These are phyloP conservation scores for Puccinia triticina DNA, from an alignment of 1,284 basidiomycete genomes.

Conservation along the genomic window DNA sequence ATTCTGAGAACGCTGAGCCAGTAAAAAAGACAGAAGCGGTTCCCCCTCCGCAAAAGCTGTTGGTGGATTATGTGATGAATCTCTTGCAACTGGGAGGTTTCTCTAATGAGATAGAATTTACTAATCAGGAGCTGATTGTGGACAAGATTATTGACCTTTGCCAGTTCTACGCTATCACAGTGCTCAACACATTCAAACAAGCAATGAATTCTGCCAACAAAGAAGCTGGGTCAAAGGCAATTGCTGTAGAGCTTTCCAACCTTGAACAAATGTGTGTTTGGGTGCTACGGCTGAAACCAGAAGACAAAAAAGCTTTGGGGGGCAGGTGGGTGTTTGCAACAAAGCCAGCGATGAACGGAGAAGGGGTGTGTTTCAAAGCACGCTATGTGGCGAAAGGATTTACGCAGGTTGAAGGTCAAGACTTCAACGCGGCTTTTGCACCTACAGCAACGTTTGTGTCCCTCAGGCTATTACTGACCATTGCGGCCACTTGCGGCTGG, in stretches of 20 bases:
- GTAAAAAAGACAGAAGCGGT: neutral
- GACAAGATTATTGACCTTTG: too few species aligned
- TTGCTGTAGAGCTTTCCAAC: too few species aligned
- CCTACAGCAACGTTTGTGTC: conserved; percentile 10
- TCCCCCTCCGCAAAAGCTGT: neutral
- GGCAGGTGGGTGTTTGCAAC: too few species aligned
- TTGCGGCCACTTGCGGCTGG: neutral
- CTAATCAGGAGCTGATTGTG: too few species aligned
- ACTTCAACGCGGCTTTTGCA: too few species aligned
- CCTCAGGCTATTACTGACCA: neutral
- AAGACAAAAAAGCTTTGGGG: neutral
- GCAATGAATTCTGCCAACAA: too few species aligned
- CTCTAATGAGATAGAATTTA: neutral
- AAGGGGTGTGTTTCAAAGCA: neutral
- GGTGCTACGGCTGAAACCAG: neutral
- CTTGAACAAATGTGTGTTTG: conserved; percentile 3
- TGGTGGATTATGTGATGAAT: neutral
- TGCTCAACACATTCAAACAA: too few species aligned
- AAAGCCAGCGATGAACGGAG: neutral
- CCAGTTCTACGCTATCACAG: too few species aligned
- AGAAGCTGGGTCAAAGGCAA: neutral
- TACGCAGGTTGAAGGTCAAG: conserved; percentile 15
- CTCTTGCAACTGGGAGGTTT: neutral
- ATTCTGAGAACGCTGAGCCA: neutral
- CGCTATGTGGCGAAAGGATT: conserved; percentile 4